Evolutionary conservation across 768 basidiomycete species (phyloP), one percentile per base, ranked within the genome.

Genomic region (Boletales sp.): DNA sequence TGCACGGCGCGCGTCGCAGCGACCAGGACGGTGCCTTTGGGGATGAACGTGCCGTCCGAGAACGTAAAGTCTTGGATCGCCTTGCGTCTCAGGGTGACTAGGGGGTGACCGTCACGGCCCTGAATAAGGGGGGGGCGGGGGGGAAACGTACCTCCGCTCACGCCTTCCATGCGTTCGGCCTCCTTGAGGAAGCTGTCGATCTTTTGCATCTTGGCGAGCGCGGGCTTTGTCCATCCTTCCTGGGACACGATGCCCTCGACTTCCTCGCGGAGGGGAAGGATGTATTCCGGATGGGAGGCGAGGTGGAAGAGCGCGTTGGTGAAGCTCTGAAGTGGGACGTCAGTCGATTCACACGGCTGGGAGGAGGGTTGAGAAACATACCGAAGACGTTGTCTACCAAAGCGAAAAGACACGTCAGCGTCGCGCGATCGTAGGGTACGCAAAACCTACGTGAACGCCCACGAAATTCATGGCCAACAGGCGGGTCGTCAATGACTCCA

Each of bases 121-220:
- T 8, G 19, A 15, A 10, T 3, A 17, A 53, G 52, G 2, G 19
- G 40, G 19, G 17, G 17, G 21, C 8, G 19, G n/a, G 17, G 2
- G 21, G 21, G 7, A 15, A n/a, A 51, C 66, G 9, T 46, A 69
- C 68, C 17, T 8, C 39, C 40, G 13, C 41, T 61, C 14, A 69
- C 45, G 4, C 69, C 70, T 8, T 68, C 60, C 2, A 65, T 47
- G 4, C 72, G 64, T 40, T 68, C 62, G 2, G 62, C 59, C 42
- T 74, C 74, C 46, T 62, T 69, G 39, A 75, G 36, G 45, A 76
- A 74, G 47, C 72, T 75, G 41, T 75, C 73, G 5, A 74, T 43
- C 50, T 66, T 69, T 47, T 54, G 62, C 60, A 71, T 62, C 38
- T 66, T 64, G 15, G 31, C 50, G 30, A 72, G 40, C 2, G 59